Percentiles rank a stretch among this genome's conserved stretches.
phyloP scores from a whole-genome alignment of 1,284 basidiomycete genomes.

The Tranzscheliella williamsii region DNA sequence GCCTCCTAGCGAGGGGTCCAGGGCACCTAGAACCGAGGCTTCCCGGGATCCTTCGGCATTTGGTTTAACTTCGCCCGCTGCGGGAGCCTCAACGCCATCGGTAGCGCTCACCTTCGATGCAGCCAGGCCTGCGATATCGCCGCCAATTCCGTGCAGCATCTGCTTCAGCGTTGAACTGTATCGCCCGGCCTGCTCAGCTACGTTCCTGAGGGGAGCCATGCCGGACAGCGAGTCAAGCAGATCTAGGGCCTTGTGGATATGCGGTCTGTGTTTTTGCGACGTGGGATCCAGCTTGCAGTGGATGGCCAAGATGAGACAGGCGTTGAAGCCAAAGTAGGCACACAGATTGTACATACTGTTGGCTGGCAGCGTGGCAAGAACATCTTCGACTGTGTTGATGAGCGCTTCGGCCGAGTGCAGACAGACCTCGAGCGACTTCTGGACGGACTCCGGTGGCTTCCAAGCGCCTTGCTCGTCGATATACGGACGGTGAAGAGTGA shows the following conservation, averaged over 20 bases:
- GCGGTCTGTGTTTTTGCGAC: constrained; percentile 36
- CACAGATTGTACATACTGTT: constrained; percentile 41
- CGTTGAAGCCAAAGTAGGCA: constrained; percentile 47
- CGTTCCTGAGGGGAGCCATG: constrained; percentile 34
- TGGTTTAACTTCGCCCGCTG: constrained; percentile 2
- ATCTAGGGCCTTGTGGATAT: constrained; percentile 47
- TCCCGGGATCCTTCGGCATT: constrained; percentile 3
- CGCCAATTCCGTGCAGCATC: constrained; percentile 34
- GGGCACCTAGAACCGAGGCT: constrained; percentile 11
- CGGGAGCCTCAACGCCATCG: constrained; percentile 1
- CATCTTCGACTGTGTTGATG: constrained; percentile 39
- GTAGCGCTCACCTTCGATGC: constrained; percentile 7
- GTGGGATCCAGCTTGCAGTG: constrained; percentile 39
- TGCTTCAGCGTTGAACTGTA: constrained; percentile 46
- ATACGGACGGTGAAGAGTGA: constrained; percentile 47
- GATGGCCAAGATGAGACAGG: constrained; percentile 42
- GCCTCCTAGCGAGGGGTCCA: constrained; percentile 21
- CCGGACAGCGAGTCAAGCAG: constrained; percentile 31
- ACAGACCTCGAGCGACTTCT: constrained; percentile 43
- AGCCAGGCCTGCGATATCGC: constrained; percentile 21
- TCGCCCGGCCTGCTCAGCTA: constrained; percentile 46
- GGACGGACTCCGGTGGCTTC: constrained; percentile 41
- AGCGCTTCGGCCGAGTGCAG: constrained; percentile 39
- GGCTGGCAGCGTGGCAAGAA: constrained; percentile 25
- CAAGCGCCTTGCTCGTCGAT: constrained; percentile 45